These are phyloP conservation scores for Fusarium circinatum DNA, from an alignment of 2,329 filamentous ascomycete genomes.

Conservation along the genomic window DNA sequence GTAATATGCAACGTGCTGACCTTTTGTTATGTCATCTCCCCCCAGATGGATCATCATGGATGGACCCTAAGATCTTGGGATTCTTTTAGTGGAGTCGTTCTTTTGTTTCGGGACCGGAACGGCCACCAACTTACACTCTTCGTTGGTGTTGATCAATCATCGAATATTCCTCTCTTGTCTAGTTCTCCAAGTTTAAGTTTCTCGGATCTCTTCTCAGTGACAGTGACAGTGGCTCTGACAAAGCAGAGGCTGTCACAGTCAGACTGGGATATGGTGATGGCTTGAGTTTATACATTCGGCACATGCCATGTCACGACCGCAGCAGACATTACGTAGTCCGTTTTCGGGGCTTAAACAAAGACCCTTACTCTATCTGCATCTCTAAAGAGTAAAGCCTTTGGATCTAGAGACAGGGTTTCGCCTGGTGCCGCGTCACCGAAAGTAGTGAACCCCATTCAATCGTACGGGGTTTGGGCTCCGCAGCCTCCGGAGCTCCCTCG, in stretches of 20 bases:
- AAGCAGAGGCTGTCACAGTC: not conserved
- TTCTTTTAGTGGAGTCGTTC: not conserved
- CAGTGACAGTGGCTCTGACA: not conserved
- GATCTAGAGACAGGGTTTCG: constrained; percentile 9
- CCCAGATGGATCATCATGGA: constrained; percentile 5
- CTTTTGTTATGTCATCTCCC: constrained; percentile 25
- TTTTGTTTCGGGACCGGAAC: constrained; percentile 13
- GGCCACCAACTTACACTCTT: not conserved
- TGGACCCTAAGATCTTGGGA: constrained; percentile 20
- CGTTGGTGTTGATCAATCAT: not conserved
- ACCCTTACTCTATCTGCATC: constrained; percentile 12
- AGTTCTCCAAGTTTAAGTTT: not conserved
- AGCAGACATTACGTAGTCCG: constrained; percentile 26
- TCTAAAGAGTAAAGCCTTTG: constrained; percentile 15
- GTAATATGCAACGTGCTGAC: not conserved
- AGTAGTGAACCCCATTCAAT: constrained; percentile 19
- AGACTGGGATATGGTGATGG: constrained; percentile 1
- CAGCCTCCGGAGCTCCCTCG: constrained; percentile 11
- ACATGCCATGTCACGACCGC: constrained; percentile 4
- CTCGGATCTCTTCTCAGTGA: not conserved
- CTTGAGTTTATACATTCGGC: constrained; percentile 6
- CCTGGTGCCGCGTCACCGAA: constrained; percentile 33
- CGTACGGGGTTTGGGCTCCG: constrained; percentile 21
- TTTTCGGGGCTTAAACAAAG: constrained; percentile 17
- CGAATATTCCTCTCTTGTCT: not conserved